Percentiles rank a stretch among this genome's conserved stretches.
These are phyloP conservation scores for Pyrenochaeta sp. DNA, from an alignment of 2,329 filamentous ascomycete species.

Conservation along the genomic window DNA sequence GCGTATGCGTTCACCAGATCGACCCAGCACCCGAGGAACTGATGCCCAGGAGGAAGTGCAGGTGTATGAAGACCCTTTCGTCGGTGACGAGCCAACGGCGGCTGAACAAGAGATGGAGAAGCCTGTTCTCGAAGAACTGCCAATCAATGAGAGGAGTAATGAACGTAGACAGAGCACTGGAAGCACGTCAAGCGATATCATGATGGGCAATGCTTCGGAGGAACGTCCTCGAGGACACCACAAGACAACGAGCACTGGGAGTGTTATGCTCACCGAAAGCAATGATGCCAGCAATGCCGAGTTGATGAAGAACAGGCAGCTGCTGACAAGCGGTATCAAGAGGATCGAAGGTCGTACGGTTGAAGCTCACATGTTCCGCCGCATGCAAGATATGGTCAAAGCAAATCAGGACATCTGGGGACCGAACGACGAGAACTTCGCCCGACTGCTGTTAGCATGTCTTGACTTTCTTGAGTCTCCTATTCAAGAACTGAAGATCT, in stretches of 20 bases:
- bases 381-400: constrained; percentile 76
- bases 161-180: constrained; percentile 43
- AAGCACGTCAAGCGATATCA: constrained; percentile 31
- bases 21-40: constrained; percentile 40
- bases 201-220: constrained; percentile 36
- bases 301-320: constrained; percentile 57
- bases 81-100: constrained; percentile 42
- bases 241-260: constrained; percentile 49
- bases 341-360: constrained; percentile 74
- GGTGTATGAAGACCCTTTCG: constrained; percentile 63
- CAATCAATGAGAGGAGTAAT: constrained; percentile 56
- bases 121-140: constrained; percentile 59
- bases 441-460: constrained; percentile 70
- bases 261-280: constrained; percentile 41
- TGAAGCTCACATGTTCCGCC: constrained; percentile 83
- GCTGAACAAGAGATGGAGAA: constrained; percentile 45
- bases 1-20: constrained; percentile 42
- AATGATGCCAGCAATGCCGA: constrained; percentile 46
- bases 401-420: constrained; percentile 68
- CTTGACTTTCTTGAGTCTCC: constrained; percentile 76
- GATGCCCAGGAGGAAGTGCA: constrained; percentile 53
- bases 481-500: constrained; percentile 52
- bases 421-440: constrained; percentile 73
- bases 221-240: constrained; percentile 40
- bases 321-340: constrained; percentile 76